Evolutionary conservation across 352 stramenopile species (phyloP).

Genomic region (Phytophthora constricta): DNA sequence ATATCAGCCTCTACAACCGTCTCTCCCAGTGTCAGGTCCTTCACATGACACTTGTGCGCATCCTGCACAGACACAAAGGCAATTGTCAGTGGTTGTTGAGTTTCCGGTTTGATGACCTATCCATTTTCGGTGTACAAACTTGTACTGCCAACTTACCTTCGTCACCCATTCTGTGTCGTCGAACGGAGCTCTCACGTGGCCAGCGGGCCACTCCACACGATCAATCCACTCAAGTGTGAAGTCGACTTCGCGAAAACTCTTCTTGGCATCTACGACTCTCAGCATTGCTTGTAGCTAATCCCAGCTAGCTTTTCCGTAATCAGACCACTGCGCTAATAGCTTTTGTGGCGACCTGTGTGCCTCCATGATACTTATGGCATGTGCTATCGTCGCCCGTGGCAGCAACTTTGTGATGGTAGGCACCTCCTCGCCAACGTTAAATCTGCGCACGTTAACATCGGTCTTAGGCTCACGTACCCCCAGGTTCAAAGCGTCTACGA

Average conservation of each 20-base stretch:
- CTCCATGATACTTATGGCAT: too few species aligned
- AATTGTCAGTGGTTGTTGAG: neutral
- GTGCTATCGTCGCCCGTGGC: too few species aligned
- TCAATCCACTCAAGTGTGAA: neutral
- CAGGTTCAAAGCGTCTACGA: too few species aligned
- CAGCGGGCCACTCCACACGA: too few species aligned
- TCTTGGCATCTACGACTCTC: neutral
- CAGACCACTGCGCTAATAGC: neutral
- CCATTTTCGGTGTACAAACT: too few species aligned
- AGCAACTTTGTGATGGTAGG: too few species aligned
- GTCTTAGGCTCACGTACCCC: too few species aligned
- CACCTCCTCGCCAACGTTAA: too few species aligned
- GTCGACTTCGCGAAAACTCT: neutral
- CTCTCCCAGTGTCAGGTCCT: neutral
- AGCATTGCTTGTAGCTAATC: neutral
- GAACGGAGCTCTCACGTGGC: neutral
- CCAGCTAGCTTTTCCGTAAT: neutral
- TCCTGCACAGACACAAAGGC: neutral
- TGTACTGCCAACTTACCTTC: neutral
- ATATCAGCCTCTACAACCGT: neutral
- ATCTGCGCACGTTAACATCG: too few species aligned
- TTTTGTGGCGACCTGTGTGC: too few species aligned
- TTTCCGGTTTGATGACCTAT: conserved; percentile 1
- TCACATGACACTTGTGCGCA: neutral
- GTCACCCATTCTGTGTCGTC: neutral